Base-by-base conservation (phyloP, 345 rosid genomes). In the Diplotaxis tenuifolia region DNA sequence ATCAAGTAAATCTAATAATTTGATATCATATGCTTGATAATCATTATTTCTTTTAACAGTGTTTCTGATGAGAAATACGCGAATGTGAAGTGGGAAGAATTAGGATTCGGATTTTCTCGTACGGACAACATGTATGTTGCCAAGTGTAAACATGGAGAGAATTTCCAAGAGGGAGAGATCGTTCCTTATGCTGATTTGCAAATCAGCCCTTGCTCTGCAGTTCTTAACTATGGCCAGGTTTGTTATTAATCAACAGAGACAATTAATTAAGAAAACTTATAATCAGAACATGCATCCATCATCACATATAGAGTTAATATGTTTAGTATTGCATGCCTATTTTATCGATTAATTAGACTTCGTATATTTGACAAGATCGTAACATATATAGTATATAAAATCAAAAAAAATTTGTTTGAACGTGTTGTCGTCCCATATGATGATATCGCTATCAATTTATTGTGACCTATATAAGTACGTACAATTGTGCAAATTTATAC, bases 181-280 rank as follows among this genome's bases (percentile, higher is more conserved):
- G 66, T 54, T 67, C 78, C 78, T 11, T 73, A 16, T 68, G 71
- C 62, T 50, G 53, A 68, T 21, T 1, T 78, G 0, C 70, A 72
- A 23, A 8, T 78, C 25, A 73, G 68, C 60, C 81, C 81, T 73
- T 73, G 66, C 49, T 50, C 81, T 40, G 69, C 77, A 9, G 49
- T 78, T 78, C 74, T 78, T 27, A 73, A 78, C 21, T 78, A 78
- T 67, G 81, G 78, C 36, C 81, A 78, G 81, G 81, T 78, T 36
- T 22, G 52, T 47, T 40, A 21, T 16, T 62, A 8, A 25, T 8
- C 14, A 11, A 3, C 66, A 29, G 19, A 11, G 22, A 42, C 15
- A 12, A 23, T 4, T 28, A 6, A 27, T 29, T 57, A 25, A 56
- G 11, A 23, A 6, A 6, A 1, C 4, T 11, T 69, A 14, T 36